These are phyloP conservation scores for Plantago ovata DNA, from an alignment of 257 asterid genomes.

Conservation along the genomic window DNA sequence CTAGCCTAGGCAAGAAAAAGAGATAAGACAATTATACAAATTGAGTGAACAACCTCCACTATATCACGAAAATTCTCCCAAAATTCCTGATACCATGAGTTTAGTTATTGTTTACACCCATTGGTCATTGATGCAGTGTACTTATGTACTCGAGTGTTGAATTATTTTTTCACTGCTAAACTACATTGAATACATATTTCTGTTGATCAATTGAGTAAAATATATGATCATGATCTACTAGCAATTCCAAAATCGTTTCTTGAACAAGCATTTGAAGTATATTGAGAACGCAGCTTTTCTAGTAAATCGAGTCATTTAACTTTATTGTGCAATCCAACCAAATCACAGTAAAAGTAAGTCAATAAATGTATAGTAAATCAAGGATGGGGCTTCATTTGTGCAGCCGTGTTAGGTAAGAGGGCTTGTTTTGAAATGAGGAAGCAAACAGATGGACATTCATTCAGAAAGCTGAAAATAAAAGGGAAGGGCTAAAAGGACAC, in stretches of 20 bases:
- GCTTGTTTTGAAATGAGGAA: background rate
- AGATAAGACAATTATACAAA: background rate
- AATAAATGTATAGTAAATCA: background rate
- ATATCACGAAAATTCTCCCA: background rate
- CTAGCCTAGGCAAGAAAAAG: background rate
- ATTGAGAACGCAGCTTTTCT: conserved; percentile 4
- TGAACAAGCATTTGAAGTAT: conserved; percentile 10
- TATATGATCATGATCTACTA: background rate
- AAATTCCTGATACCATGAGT: conserved; percentile 10
- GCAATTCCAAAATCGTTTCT: conserved; percentile 1
- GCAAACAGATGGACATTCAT: conserved; percentile 14
- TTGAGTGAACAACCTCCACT: background rate
- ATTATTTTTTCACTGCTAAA: background rate
- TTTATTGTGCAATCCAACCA: conserved; percentile 2
- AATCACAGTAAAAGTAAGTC: background rate
- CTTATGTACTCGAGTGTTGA: conserved; percentile 15
- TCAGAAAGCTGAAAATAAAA: conserved; percentile 7
- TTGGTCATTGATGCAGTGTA: too few species aligned
- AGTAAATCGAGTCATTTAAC: conserved; percentile 5
- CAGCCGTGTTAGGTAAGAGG: background rate
- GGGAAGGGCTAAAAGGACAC: conserved; percentile 19
- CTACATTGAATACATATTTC: too few species aligned
- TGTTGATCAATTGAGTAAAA: too few species aligned
- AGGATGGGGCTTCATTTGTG: background rate
- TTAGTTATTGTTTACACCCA: conserved; percentile 16